These are phyloP conservation scores for Cucurbita maxima DNA, from an alignment of 306 rosid genomes.

Conservation along the genomic window DNA sequence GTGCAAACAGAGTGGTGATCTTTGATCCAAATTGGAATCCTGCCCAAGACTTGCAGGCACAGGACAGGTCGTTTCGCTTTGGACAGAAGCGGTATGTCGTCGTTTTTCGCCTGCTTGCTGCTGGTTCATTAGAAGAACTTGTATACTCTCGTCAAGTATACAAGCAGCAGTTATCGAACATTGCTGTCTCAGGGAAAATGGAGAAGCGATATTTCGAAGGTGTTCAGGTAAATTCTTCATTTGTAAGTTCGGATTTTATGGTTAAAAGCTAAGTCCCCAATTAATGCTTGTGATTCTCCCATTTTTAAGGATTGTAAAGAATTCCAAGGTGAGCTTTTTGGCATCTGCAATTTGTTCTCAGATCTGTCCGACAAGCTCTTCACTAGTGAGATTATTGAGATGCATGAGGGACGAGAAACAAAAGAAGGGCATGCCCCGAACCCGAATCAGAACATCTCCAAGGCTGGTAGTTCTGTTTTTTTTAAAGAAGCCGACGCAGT, in stretches of 20 bases:
- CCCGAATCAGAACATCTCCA: constrained; percentile 10
- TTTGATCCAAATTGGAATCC: constrained; percentile 99
- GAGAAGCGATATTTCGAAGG: constrained; percentile 96
- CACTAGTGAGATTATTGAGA: constrained; percentile 63
- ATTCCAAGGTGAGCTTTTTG: constrained; percentile 91
- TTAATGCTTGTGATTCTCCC: neutral
- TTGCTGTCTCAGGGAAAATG: constrained; percentile 85
- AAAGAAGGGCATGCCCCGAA: constrained; percentile 4
- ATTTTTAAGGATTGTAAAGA: constrained; percentile 69
- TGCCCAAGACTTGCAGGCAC: constrained; percentile 92
- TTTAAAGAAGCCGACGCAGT: constrained; percentile 18
- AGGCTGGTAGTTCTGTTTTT: constrained; percentile 14
- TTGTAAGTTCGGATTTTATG: neutral
- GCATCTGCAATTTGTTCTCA: constrained; percentile 77
- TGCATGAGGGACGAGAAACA: constrained; percentile 30
- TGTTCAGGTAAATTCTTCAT: constrained; percentile 50
- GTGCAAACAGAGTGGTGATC: constrained; percentile 89
- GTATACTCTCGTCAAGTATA: constrained; percentile 91
- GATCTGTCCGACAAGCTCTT: constrained; percentile 75
- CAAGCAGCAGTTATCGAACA: constrained; percentile 88
- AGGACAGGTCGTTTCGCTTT: constrained; percentile 86
- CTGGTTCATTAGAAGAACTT: constrained; percentile 90
- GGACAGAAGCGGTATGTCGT: constrained; percentile 90
- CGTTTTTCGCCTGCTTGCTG: constrained; percentile 83
- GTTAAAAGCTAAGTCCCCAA: neutral